Base-by-base conservation (phyloP, 768 basidiomycete species). In the Atractiella rhizophila region DNA sequence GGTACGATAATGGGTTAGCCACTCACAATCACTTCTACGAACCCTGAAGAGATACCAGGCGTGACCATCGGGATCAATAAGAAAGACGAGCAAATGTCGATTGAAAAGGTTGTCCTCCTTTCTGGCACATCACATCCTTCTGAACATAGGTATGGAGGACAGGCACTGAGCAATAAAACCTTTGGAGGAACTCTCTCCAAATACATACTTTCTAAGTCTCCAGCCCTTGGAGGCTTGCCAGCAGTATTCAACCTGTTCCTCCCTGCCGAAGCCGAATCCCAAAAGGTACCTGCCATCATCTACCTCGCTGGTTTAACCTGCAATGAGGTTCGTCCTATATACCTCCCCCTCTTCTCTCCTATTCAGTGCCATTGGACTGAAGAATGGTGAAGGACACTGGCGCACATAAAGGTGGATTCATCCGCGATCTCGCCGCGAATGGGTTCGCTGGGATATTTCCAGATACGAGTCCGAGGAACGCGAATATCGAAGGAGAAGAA, bases 361-460 rank as follows among this genome's bases (percentile, higher is more conserved):
- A n/a, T n/a, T n/a, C n/a, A n/a, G n/a, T n/a, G n/a, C n/a, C n/a
- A n/a, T n/a, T n/a, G n/a, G n/a, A n/a, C n/a, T n/a, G n/a, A n/a
- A n/a, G n/a, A n/a, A n/a, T n/a, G n/a, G n/a, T n/a, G n/a, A n/a
- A 91, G 58, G 85, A 98, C 55, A 96, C 78, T 39, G 88, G 76
- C 0, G 71, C 88, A 2, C 81, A 86, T 60, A 96, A 98, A 58
- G 86, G 82, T n/a, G 69, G 68, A 10, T 88, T 96, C 62, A 61
- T 94, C 28, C 66, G 71, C n/a, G 70, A 76, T 29, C 88, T 88
- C 2, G 69, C 82, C 4, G 64, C 70, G 16, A 73, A 88, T 23
- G 74, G 76, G 5, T 74, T 98, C 40, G 86, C 91, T 0, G 62
- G 96, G 37, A 69, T 96, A 42, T 82, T 94, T 57, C 82, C 91